Evolutionary conservation across 371 early-diverging fungal genomes (phyloP), one percentile per base, ranked within the genome.

Genomic region (Actinomortierella ambigua): DNA sequence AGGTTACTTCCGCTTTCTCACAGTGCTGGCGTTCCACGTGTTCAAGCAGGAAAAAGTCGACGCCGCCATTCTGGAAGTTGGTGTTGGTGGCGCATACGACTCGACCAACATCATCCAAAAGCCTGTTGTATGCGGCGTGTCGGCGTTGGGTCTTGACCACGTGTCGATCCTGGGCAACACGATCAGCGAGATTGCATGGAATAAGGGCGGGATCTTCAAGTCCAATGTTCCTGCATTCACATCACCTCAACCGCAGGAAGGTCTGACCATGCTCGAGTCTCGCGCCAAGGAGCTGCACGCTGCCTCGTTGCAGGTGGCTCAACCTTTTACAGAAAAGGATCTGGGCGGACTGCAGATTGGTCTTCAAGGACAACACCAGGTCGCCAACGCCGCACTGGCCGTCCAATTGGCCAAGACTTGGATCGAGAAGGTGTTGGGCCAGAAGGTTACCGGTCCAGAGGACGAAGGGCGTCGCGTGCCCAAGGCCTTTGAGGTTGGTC

Each of bases 121-220:
- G 9, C 94, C 94, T 2, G 62, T 87, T 18, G 93, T 89, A 0
- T 90, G 91, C 62, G 94, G 88, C 57, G 90, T 95, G n/a, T 83
- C 94, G 8, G 85, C 91, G 9, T 79, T 95, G 20, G 95, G 94
- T 20, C 67, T 91, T 28, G 95, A 95, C 76, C 95, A 95, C 64
- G 84, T 87, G 50, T 78, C 73, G 42, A 79, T 90, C 7, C 73
- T 95, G 51, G 94, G 94, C 20, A 69, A 87, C 40, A 93, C 93
- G 0, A 75, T 94, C 50, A 85, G 81, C 24, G 77, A 88, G 60
- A 96, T 98, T 75, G 96, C 96, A 27, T 93, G 93, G 94, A 93
- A 98, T 77, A 98, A 96, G 65, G 91, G 90, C 34, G 96, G 97
- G 1, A 95, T 96, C 44, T 90, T 93, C 68, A 96, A 97, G 88